These are phyloP conservation scores for Byssothecium circinans DNA, from an alignment of 2,329 filamentous ascomycete species.

Conservation along the genomic window DNA sequence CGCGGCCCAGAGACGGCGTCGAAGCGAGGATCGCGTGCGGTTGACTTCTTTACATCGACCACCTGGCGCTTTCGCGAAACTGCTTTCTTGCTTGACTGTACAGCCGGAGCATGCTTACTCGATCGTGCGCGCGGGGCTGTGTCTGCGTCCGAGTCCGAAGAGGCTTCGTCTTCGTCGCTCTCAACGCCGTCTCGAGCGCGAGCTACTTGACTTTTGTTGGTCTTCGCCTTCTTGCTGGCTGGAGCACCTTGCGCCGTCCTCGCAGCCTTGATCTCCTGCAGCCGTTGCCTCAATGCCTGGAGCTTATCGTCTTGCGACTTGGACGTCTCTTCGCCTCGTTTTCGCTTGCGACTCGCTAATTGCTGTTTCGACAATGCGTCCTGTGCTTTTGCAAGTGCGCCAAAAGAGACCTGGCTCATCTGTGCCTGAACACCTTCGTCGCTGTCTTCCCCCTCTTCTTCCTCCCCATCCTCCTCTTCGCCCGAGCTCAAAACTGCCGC, in stretches of 20 bases:
- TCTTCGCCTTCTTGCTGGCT: conserved; percentile 23
- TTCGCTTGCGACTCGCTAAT: conserved; percentile 44
- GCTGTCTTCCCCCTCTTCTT: conserved; percentile 39
- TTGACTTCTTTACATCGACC: conserved; percentile 62
- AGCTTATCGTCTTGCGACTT: conserved; percentile 51
- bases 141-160: conserved; percentile 34
- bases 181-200: conserved; percentile 14
- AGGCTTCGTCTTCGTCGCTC: conserved; percentile 39
- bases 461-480: conserved; percentile 29
- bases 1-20: conserved; percentile 63
- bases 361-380: conserved; percentile 58
- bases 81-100: conserved; percentile 78
- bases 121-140: conserved; percentile 51
- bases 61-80: conserved; percentile 81
- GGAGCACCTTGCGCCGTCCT: conserved; percentile 34
- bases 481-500: conserved; percentile 39
- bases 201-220: conserved; percentile 1
- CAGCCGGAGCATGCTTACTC: conserved; percentile 86
- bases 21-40: conserved; percentile 82
- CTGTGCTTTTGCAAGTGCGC: conserved; percentile 85
- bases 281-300: conserved; percentile 47
- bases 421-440: conserved; percentile 47
- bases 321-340: conserved; percentile 44
- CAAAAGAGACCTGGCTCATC: conserved; percentile 74
- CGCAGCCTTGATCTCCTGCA: conserved; percentile 48